Evolutionary conservation across 305 asterid species (phyloP).

Genomic region (Rubia tinctorum): DNA sequence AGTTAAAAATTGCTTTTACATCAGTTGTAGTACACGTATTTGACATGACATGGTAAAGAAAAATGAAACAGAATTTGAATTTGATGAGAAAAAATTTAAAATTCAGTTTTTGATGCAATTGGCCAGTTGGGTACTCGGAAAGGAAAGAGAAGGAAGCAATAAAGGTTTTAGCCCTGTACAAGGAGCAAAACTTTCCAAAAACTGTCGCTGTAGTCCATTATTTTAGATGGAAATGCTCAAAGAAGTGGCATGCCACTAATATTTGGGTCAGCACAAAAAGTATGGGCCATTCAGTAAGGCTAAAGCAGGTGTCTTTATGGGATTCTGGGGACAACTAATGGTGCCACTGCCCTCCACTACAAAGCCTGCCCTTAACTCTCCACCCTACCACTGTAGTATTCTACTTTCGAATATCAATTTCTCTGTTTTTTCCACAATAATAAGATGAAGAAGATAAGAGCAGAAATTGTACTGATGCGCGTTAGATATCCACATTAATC

Average conservation of each 20-base stretch:
- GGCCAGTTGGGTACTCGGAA: too few species aligned
- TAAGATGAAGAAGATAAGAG: neutral
- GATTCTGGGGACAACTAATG: constrained; percentile 30
- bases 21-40: too few species aligned
- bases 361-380: constrained; percentile 6
- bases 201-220: neutral
- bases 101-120: too few species aligned
- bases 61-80: too few species aligned
- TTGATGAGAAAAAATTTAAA: too few species aligned
- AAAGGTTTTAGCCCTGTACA: too few species aligned
- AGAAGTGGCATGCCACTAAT: constrained; percentile 55
- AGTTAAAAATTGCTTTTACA: too few species aligned
- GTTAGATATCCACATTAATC: too few species aligned
- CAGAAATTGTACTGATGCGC: too few species aligned
- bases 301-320: constrained; percentile 32
- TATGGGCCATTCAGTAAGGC: constrained; percentile 30
- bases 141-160: too few species aligned
- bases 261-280: constrained; percentile 39
- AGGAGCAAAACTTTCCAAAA: too few species aligned
- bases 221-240: neutral
- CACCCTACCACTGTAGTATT: neutral
- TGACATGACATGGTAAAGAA: too few species aligned
- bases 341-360: constrained; percentile 38
- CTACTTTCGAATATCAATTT: neutral
- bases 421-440: constrained; percentile 49